These are phyloP conservation scores for Gnetum montanum DNA, from an alignment of 75 land plant species.

Conservation along the genomic window DNA sequence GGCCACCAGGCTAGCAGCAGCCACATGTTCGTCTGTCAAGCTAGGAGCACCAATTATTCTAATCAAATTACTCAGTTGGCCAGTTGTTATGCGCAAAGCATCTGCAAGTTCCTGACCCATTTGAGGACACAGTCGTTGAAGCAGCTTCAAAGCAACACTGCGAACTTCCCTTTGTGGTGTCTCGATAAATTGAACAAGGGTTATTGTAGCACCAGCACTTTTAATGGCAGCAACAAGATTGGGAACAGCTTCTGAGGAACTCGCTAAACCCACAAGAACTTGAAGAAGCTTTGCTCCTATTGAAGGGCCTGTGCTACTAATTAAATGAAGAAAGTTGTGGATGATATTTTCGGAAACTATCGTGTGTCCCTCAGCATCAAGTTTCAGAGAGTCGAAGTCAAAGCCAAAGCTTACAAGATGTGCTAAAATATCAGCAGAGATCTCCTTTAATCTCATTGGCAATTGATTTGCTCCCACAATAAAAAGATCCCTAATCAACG, in stretches of 20 bases:
- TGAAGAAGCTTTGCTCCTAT: slow-evolving; percentile 88
- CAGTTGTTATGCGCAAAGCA: slow-evolving; percentile 63
- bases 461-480: slow-evolving; percentile 64
- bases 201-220: slow-evolving; percentile 91
- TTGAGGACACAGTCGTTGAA: slow-evolving; percentile 68
- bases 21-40: slow-evolving; percentile 80
- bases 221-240: slow-evolving; percentile 71
- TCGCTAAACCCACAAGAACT: slow-evolving; percentile 86
- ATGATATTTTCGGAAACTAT: slow-evolving; percentile 75
- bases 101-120: slow-evolving; percentile 93
- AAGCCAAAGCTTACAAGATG: slow-evolving; percentile 73
- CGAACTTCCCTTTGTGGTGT: slow-evolving; percentile 84
- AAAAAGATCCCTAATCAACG: slow-evolving; percentile 79
- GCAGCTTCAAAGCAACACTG: slow-evolving; percentile 57
- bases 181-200: slow-evolving; percentile 87
- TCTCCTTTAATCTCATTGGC: slow-evolving; percentile 79
- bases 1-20: slow-evolving; percentile 68
- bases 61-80: slow-evolving; percentile 72
- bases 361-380: slow-evolving; percentile 65
- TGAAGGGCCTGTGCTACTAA: slow-evolving; percentile 95
- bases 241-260: slow-evolving; percentile 43
- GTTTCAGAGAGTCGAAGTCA: slow-evolving; percentile 48
- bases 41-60: slow-evolving; percentile 48
- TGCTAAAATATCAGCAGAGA: slow-evolving; percentile 86
- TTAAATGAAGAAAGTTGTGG: slow-evolving; percentile 78